phyloP scores from a whole-genome alignment of 2,329 filamentous ascomycete species.

The Hypoxylon sp. region DNA sequence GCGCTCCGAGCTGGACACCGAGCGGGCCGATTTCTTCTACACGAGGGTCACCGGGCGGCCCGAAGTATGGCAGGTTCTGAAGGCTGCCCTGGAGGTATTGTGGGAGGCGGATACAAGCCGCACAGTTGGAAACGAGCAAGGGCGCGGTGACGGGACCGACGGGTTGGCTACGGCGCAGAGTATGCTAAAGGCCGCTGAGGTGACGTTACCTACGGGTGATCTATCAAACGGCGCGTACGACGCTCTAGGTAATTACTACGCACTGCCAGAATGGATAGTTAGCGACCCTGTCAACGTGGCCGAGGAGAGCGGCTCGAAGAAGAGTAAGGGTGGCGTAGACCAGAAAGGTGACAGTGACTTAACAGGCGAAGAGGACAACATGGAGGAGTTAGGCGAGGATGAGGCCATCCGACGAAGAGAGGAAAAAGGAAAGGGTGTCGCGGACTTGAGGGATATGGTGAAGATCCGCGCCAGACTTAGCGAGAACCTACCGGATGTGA shows the following conservation, averaged over 20 bases:
- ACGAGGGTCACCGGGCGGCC: constrained; percentile 83
- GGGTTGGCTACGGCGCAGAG: constrained; percentile 79
- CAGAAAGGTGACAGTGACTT: constrained; percentile 51
- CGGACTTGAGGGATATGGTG: constrained; percentile 68
- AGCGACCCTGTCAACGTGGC: constrained; percentile 74
- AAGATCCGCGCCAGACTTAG: constrained; percentile 75
- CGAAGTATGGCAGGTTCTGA: constrained; percentile 86
- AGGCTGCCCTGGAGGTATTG: constrained; percentile 76
- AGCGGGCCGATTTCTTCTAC: constrained; percentile 90
- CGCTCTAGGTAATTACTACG: constrained; percentile 77
- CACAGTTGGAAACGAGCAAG: constrained; percentile 45
- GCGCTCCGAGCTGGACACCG: constrained; percentile 74
- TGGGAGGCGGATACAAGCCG: constrained; percentile 66
- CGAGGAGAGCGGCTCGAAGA: constrained; percentile 46
- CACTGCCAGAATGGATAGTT: constrained; percentile 77
- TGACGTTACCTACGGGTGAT: constrained; percentile 81
- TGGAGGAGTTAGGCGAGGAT: constrained; percentile 53
- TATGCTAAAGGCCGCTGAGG: constrained; percentile 82
- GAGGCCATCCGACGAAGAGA: constrained; percentile 62
- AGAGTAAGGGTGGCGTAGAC: constrained; percentile 42
- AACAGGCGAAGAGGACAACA: constrained; percentile 49
- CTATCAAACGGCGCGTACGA: constrained; percentile 81
- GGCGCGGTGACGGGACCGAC: constrained; percentile 54
- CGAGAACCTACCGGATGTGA: constrained; percentile 75
- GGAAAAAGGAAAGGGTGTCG: constrained; percentile 72